Percentiles rank a stretch among this genome's conserved stretches.
Evolutionary conservation across 768 basidiomycete genomes (phyloP).

Genomic region (Rhodosporidiobolus sp.): DNA sequence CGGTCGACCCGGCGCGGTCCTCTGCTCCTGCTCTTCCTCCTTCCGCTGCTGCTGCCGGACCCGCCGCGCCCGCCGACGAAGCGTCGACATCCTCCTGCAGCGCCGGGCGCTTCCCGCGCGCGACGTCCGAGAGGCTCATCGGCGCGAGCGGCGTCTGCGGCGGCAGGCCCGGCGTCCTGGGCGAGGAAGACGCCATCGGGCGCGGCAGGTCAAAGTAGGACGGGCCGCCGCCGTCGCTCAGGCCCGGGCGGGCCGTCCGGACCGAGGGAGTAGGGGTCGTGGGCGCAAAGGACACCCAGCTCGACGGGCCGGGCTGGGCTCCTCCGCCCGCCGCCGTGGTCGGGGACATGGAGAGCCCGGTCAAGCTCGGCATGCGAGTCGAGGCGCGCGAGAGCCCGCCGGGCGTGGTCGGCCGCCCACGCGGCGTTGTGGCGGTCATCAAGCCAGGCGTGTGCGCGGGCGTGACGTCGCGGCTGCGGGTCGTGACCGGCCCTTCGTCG

Average conservation of each 20-base stretch:
- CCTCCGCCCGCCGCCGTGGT: background rate
- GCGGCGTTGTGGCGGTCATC: conserved; percentile 7
- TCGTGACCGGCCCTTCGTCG: conserved; percentile 30
- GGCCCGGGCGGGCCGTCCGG: conserved; percentile 23
- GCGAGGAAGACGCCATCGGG: background rate
- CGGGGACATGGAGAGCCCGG: background rate
- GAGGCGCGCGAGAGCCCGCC: background rate
- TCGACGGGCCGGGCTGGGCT: background rate
- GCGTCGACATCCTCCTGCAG: conserved; percentile 40
- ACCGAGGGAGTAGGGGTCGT: conserved; percentile 37
- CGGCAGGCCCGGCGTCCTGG: conserved; percentile 8
- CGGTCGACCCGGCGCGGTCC: background rate
- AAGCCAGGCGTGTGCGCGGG: conserved; percentile 21
- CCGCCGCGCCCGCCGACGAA: background rate
- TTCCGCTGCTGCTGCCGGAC: background rate
- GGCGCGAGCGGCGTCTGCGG: conserved; percentile 33
- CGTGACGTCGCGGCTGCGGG: conserved; percentile 3
- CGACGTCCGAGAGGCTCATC: conserved; percentile 23
- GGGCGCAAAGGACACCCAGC: conserved; percentile 38
- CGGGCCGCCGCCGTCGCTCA: background rate
- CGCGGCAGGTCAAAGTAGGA: conserved; percentile 42
- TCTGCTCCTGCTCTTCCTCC: background rate
- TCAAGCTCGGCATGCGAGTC: conserved; percentile 11
- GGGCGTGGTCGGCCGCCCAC: conserved; percentile 1
- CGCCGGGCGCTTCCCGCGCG: conserved; percentile 34